Base-by-base conservation (phyloP, 345 rosid genomes). In the Litchi chinensis region DNA sequence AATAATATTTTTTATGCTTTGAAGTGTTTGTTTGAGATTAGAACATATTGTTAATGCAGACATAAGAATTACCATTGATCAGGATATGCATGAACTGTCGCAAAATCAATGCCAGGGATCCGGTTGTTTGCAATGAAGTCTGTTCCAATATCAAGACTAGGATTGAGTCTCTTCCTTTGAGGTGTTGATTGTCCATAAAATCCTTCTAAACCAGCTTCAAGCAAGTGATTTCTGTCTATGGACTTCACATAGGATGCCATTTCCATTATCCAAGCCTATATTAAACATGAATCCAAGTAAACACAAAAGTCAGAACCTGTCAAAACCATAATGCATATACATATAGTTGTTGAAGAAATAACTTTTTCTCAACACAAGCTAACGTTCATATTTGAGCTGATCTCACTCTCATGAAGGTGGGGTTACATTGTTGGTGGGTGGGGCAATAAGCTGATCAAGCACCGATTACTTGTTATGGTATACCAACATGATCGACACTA, bases 131-230 rank as follows among this genome's bases (percentile, higher is more conserved):
- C 91, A 32, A 93, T 89, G 84, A 93, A 95, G 80, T 95, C 99
- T 0, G 99, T 94, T 68, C 99, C 98, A 10, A 87, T 78, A 32
- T 87, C 85, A 67, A 91, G 87, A 6, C 90, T 82, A 8, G 97
- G 98, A 85, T 91, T 95, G 65, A 89, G 84, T 50, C 82, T 82
- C 86, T 78, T 91, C 86, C 92, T 86, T 72, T 88, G 88, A 77
- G 99, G 90, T 39, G 93, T 85, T 22, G 97, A 85, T 67, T 80
- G 89, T 67, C 98, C 97, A 70, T 93, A 95, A 85, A 92, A 92
- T 71, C 99, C 98, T 87, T 93, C 98, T 62, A 92, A 80, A 16
- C 99, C 99, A 70, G 82, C 91, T 85, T 93, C 98, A 44, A 93
- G 86, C 83, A 95, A 56, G 83, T 93, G 98, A 75, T 93, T 93